phyloP scores from a whole-genome alignment of 805 yeast species.

The Wickerhamomyces sydowiorum region DNA sequence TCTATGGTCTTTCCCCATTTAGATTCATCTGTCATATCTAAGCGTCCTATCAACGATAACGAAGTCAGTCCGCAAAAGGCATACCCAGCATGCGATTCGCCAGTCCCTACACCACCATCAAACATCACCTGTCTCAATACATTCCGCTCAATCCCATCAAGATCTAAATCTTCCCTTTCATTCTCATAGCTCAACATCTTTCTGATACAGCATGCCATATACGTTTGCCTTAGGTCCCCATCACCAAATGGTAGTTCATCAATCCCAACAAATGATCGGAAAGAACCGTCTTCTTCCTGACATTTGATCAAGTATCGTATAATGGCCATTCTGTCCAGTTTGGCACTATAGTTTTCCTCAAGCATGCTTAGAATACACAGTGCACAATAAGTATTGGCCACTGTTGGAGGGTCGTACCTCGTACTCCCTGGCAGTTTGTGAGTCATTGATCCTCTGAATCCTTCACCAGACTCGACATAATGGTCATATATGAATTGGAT shows the following conservation, averaged over 20 bases:
- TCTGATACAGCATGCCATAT: conserved; percentile 64
- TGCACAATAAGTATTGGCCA: conserved; percentile 77
- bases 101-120: conserved; percentile 70
- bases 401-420: conserved; percentile 53
- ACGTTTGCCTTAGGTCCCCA: conserved; percentile 65
- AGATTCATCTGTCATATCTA: conserved; percentile 14
- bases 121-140: conserved; percentile 31
- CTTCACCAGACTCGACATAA: conserved; percentile 32
- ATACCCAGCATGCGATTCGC: conserved; percentile 82
- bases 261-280: conserved; percentile 37
- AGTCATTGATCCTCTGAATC: conserved; percentile 55
- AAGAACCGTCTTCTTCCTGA: conserved; percentile 57
- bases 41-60: conserved; percentile 34
- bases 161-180: conserved; percentile 31
- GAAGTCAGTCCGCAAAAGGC: conserved; percentile 79
- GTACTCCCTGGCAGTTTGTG: conserved; percentile 26
- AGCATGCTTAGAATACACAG: conserved; percentile 50
- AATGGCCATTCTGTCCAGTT: conserved; percentile 37
- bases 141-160: conserved; percentile 31
- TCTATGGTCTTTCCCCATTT: conserved; percentile 36
- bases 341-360: conserved; percentile 32
- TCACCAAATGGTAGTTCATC: conserved; percentile 44
- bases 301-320: conserved; percentile 52
- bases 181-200: conserved; percentile 34
- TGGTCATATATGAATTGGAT: conserved; percentile 42